Evolutionary conservation across 2,329 filamentous ascomycete genomes (phyloP), one percentile per base, ranked within the genome.

Genomic region (Aphanoascus verrucosus): DNA sequence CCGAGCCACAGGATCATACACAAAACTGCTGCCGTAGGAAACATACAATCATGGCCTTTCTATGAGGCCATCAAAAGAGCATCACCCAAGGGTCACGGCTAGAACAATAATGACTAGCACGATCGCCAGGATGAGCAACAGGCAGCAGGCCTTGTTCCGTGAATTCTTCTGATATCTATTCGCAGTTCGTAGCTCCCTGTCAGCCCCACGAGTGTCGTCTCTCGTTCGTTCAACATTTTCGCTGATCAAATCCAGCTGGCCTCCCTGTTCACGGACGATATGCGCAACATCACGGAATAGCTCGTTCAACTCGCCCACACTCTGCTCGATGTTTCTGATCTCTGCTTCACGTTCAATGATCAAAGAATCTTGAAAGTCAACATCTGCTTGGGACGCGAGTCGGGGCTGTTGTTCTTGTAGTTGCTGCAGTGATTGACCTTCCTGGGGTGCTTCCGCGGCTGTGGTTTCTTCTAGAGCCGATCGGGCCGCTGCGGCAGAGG

Each of bases 261-360:
- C 86, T 49, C 93, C 93, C 72, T 98, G 93, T 72, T 97, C 91
- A 57, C 82, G 82, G 49, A 98, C 90, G 69, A 98, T 96, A 69
- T 95, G 89, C 45, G 91, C 93, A n/a, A 98, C 89, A 73, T 98
- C 91, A 58, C 90, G 80, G 77, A 98, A 98, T 42, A 98, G 78
- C 65, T 97, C 93, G 64, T 98, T 98, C 58, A 98, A 75, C 64
- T 98, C 93, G 53, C 86, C 86, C 5, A 98, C 93, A 53, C 87
- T 89, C 69, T 96, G 90, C 73, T 97, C 93, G 63, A 98, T 98
- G 67, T 94, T 94, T 57, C 90, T 84, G 60, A 98, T 98, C 74
- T 98, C 93, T 54, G 88, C 83, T 70, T 98, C 93, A 52, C 94
- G 89, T 76, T 98, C 91, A 57, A 94, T 84, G 65, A 98, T 98